Percentiles rank a stretch among this genome's conserved stretches.
Evolutionary conservation across 2,329 filamentous ascomycete genomes (phyloP).

Genomic region (Curvularia eragrostidis): DNA sequence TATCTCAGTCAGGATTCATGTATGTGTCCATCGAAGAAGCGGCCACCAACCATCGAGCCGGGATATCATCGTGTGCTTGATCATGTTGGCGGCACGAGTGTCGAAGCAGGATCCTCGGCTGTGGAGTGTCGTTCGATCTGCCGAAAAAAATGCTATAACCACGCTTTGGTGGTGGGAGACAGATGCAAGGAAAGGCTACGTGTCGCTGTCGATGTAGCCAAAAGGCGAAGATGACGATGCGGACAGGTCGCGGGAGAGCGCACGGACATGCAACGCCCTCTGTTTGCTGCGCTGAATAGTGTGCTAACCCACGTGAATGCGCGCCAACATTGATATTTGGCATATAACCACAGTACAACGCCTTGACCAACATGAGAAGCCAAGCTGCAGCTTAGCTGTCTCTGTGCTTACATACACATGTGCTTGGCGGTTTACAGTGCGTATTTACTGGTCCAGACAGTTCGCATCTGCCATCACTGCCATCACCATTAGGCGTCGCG

Average conservation of each 20-base stretch:
- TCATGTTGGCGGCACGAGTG: conserved; percentile 62
- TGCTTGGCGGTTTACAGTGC: neutral
- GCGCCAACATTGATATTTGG: neutral
- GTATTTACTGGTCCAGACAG: neutral
- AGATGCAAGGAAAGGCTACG: conserved; percentile 35
- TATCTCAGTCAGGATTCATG: conserved; percentile 25
- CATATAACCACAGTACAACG: neutral
- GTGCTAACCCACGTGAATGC: neutral
- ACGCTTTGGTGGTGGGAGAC: neutral
- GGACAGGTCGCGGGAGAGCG: conserved; percentile 33
- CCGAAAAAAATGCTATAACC: neutral
- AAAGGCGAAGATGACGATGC: conserved; percentile 29
- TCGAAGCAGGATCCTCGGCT: neutral
- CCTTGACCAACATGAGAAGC: conserved; percentile 5
- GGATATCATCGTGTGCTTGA: conserved; percentile 91
- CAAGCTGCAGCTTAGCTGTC: neutral
- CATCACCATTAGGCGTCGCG: neutral
- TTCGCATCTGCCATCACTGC: neutral
- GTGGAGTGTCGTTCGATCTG: neutral
- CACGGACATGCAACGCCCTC: conserved; percentile 21
- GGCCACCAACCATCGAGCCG: conserved; percentile 76
- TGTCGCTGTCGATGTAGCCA: conserved; percentile 33
- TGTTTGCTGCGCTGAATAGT: neutral
- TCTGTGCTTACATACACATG: neutral
- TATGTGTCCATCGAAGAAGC: conserved; percentile 7